phyloP scores from a whole-genome alignment of 202 grass and related monocot species.

The Setaria viridis region DNA sequence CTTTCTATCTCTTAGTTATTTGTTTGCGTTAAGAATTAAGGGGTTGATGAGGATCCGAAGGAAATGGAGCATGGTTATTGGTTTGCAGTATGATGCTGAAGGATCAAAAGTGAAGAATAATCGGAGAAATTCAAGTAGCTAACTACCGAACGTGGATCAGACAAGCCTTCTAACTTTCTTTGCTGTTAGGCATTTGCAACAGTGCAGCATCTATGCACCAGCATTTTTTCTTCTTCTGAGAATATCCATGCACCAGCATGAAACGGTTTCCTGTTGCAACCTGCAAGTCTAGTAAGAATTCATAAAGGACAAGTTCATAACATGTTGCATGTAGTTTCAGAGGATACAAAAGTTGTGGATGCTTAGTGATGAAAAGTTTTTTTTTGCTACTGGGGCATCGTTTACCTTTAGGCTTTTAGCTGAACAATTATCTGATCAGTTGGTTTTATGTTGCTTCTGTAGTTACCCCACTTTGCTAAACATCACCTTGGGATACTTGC shows the following conservation, averaged over 20 bases:
- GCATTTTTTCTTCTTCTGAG: not conserved
- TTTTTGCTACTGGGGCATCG: not conserved
- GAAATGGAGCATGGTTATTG: not conserved
- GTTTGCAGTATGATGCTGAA: not conserved
- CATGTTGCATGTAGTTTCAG: not conserved
- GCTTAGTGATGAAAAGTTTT: not conserved
- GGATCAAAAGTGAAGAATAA: not conserved
- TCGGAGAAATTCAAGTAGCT: not conserved
- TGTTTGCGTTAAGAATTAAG: not conserved
- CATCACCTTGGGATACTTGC: not conserved
- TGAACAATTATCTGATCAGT: not conserved
- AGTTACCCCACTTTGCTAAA: not conserved
- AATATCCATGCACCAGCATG: not conserved
- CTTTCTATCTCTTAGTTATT: not conserved
- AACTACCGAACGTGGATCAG: not conserved
- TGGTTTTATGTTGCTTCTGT: not conserved
- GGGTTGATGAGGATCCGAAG: not conserved
- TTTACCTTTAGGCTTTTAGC: not conserved
- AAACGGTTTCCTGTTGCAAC: slow-evolving; percentile 17
- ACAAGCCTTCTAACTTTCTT: not conserved
- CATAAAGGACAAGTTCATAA: not conserved
- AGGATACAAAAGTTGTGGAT: not conserved
- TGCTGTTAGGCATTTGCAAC: not conserved
- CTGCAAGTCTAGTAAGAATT: not conserved
- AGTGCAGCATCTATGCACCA: not conserved